phyloP scores from a whole-genome alignment of 2,329 filamentous ascomycete species.

The Cladophialophora bantiana region DNA sequence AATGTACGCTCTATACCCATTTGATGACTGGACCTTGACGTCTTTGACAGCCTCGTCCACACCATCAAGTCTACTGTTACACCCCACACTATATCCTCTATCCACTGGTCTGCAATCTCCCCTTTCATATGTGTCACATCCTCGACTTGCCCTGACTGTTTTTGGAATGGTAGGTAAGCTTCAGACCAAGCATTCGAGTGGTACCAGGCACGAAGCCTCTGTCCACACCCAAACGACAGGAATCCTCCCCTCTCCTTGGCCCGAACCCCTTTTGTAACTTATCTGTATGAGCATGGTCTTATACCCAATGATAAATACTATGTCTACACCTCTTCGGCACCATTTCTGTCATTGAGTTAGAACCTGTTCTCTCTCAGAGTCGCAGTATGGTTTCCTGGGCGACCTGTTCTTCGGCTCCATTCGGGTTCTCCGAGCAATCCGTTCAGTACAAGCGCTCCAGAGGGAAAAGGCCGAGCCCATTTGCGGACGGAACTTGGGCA shows the following conservation, averaged over 20 bases:
- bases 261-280: constrained; percentile 17
- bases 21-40: constrained; percentile 18
- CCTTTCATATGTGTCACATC: constrained; percentile 20
- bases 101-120: constrained; percentile 22
- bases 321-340: constrained; percentile 27
- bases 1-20: background rate
- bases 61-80: constrained; percentile 8
- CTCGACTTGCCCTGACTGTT: constrained; percentile 2
- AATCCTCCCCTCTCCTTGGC: constrained; percentile 12
- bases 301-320: constrained; percentile 20
- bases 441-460: background rate
- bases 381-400: constrained; percentile 5
- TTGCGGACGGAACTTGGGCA: constrained; percentile 21
- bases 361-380: constrained; percentile 3
- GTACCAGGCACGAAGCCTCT: constrained; percentile 20
- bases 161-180: constrained; percentile 15
- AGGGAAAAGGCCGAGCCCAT: constrained; percentile 12
- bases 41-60: constrained; percentile 22
- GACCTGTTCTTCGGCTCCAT: constrained; percentile 11
- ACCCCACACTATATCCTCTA: constrained; percentile 11
- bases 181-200: constrained; percentile 16
- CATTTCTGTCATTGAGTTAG: constrained; percentile 20
- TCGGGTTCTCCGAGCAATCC: constrained; percentile 12
- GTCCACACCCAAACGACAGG: constrained; percentile 13
- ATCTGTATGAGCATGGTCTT: constrained; percentile 6